Evolutionary conservation across 2,329 filamentous ascomycete genomes (phyloP).

Genomic region (Triangularia setosa): DNA sequence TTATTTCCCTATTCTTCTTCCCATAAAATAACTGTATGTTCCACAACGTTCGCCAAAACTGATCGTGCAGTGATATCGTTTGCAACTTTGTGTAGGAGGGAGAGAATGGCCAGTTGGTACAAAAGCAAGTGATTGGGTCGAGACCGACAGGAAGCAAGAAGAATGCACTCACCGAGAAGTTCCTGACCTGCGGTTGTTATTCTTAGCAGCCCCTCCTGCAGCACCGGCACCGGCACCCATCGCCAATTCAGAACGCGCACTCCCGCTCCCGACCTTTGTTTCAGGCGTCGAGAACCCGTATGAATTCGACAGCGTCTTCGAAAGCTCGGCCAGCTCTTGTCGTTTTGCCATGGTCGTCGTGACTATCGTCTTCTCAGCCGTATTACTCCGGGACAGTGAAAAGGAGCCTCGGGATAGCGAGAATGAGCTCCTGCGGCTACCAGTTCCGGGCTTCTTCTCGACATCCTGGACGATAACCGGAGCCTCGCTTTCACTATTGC

Average conservation of each 20-base stretch:
- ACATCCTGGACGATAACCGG: conserved; percentile 2
- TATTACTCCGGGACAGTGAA: not conserved
- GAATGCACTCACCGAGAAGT: conserved; percentile 25
- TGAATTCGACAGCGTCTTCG: not conserved
- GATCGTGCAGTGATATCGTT: not conserved
- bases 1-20: not conserved
- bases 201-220: conserved; percentile 11
- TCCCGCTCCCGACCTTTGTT: not conserved
- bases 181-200: conserved; percentile 23
- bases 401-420: not conserved
- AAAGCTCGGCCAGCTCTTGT: not conserved
- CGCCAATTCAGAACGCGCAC: not conserved
- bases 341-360: not conserved
- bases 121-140: conserved; percentile 4
- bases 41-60: conserved; percentile 7
- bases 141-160: conserved; percentile 8
- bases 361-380: not conserved
- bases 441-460: conserved; percentile 17
- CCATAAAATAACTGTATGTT: not conserved
- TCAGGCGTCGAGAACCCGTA: not conserved
- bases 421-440: conserved; percentile 9
- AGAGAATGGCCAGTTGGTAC: not conserved
- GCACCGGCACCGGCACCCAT: not conserved
- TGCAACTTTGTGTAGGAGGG: not conserved
- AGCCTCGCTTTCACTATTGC: conserved; percentile 20